These are phyloP conservation scores for Neurospora tetrasperma DNA, from an alignment of 495 filamentous ascomycete genomes.

Conservation along the genomic window DNA sequence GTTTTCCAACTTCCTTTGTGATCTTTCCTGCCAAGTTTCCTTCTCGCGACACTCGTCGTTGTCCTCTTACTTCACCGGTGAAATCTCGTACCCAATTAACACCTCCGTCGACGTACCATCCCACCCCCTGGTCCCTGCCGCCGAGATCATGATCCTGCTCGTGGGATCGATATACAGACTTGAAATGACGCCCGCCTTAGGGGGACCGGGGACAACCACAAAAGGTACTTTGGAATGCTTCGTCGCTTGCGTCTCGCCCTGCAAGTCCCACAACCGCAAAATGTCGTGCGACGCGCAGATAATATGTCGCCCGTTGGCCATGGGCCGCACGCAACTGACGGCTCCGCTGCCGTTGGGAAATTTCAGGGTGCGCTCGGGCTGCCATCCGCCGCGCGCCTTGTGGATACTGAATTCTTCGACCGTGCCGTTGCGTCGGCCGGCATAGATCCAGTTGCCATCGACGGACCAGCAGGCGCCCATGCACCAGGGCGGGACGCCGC, in stretches of 20 bases:
- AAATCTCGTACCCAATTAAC: slow-evolving; percentile 86
- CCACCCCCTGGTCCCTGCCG: slow-evolving; percentile 88
- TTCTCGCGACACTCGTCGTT: neutral
- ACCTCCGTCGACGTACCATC: slow-evolving; percentile 90
- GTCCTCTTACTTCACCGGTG: slow-evolving; percentile 4
- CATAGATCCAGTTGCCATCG: slow-evolving; percentile 92
- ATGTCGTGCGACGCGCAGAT: slow-evolving; percentile 95
- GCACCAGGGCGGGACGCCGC: slow-evolving; percentile 84
- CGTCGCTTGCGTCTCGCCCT: slow-evolving; percentile 45
- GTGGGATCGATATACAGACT: slow-evolving; percentile 77
- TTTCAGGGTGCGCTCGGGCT: slow-evolving; percentile 72
- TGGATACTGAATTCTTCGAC: slow-evolving; percentile 91
- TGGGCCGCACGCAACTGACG: slow-evolving; percentile 75
- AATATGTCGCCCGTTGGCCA: slow-evolving; percentile 89
- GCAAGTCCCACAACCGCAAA: slow-evolving; percentile 80
- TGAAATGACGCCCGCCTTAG: slow-evolving; percentile 77
- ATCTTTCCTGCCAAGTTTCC: neutral
- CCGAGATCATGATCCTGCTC: slow-evolving; percentile 80
- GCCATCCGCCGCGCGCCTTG: slow-evolving; percentile 53
- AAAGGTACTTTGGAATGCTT: slow-evolving; percentile 83
- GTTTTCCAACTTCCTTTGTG: neutral
- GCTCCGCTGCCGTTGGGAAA: slow-evolving; percentile 83
- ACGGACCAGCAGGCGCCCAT: slow-evolving; percentile 98
- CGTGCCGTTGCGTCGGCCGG: slow-evolving; percentile 82
- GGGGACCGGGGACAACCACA: slow-evolving; percentile 87